These are phyloP conservation scores for Kodamaea neixiangensis DNA, from an alignment of 805 yeast species.

Conservation along the genomic window DNA sequence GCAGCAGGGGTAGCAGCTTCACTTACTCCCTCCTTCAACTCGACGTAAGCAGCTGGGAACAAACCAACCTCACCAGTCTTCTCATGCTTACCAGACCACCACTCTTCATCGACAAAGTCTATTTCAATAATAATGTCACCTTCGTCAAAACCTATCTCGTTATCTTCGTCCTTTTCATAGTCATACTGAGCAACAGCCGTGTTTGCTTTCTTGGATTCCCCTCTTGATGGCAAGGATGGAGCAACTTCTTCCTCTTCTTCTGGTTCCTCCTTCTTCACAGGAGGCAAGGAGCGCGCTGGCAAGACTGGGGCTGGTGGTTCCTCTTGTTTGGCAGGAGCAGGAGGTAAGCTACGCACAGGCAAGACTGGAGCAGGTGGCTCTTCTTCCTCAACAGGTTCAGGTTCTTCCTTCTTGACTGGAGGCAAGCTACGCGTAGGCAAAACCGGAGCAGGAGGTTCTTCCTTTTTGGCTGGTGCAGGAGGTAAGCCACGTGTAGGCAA, in stretches of 20 bases:
- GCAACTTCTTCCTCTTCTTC: conserved; percentile 25
- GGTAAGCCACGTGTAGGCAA: conserved; percentile 17
- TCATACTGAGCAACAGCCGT: conserved; percentile 83
- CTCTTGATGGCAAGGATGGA: conserved; percentile 18
- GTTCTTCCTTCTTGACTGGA: conserved; percentile 17
- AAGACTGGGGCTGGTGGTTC: conserved; percentile 19
- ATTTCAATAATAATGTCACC: conserved; percentile 69
- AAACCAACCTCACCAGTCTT: conserved; percentile 52
- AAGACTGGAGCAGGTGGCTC: conserved; percentile 18
- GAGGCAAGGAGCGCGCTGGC: conserved; percentile 17
- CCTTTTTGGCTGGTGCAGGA: conserved; percentile 18
- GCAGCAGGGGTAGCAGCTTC: neutral
- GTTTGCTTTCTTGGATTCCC: conserved; percentile 1
- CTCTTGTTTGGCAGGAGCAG: conserved; percentile 16
- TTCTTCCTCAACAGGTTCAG: conserved; percentile 17
- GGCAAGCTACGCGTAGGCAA: conserved; percentile 18
- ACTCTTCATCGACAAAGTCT: conserved; percentile 71
- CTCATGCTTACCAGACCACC: conserved; percentile 56
- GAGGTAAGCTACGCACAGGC: conserved; percentile 14
- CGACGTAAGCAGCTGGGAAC: conserved; percentile 59
- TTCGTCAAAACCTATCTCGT: conserved; percentile 66
- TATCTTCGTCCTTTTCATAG: conserved; percentile 72
- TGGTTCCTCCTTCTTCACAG: conserved; percentile 19
- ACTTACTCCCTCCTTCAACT: conserved; percentile 25
- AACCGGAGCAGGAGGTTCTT: conserved; percentile 22